Percentiles rank a stretch among this genome's conserved stretches.
Evolutionary conservation across 306 rosid genomes (phyloP).

Genomic region (Rosa multiflora): DNA sequence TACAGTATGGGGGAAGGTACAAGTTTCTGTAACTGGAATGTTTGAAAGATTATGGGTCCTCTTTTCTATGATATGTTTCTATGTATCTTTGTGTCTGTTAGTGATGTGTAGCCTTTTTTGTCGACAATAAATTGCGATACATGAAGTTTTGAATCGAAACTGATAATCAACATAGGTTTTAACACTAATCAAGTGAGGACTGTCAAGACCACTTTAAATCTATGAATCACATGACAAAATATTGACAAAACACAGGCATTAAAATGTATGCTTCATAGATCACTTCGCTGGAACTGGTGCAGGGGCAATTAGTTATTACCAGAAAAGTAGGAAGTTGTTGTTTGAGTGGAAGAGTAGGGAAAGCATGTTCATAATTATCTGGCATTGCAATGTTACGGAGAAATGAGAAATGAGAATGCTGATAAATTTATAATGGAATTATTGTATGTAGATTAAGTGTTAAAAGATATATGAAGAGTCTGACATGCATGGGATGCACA

Average conservation of each 20-base stretch:
- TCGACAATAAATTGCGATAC: background rate
- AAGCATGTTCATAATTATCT: background rate
- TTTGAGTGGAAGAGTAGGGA: background rate
- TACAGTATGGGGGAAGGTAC: background rate
- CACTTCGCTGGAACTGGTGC: background rate
- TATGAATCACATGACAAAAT: background rate
- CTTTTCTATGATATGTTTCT: background rate
- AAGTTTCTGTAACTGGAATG: background rate
- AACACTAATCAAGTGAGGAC: background rate
- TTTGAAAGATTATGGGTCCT: background rate
- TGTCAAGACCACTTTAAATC: background rate
- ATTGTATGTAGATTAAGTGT: background rate
- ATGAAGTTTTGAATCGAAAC: background rate
- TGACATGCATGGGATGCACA: too few species aligned
- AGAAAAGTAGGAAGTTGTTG: background rate
- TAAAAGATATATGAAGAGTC: too few species aligned
- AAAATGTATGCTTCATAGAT: background rate
- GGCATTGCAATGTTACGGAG: background rate
- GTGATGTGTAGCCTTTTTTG: background rate
- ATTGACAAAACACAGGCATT: background rate
- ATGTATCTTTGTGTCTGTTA: background rate
- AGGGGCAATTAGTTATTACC: background rate
- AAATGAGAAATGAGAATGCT: background rate
- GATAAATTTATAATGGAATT: background rate
- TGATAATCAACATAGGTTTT: background rate